Conservation (phyloP, 129 eudicot genomes). For the Centrapalus pauciflorus region DNA sequence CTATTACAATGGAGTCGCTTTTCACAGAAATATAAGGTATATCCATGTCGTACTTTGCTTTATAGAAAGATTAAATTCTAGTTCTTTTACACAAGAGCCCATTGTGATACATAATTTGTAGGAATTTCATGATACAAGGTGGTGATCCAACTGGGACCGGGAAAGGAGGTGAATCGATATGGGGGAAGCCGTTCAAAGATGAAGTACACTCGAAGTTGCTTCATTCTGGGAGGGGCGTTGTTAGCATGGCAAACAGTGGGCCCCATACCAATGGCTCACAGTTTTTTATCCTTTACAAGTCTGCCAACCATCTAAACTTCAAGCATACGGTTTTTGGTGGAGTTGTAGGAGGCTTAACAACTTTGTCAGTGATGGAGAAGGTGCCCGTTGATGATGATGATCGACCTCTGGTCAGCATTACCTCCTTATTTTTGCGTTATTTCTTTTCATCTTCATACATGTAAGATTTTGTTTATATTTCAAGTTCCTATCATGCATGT, state of each 20-base stretch:
- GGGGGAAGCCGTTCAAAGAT: slow-evolving; percentile 93
- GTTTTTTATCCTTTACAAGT: slow-evolving; percentile 89
- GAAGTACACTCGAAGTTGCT: slow-evolving; percentile 91
- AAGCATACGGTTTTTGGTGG: slow-evolving; percentile 96
- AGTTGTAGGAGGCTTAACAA: slow-evolving; percentile 92
- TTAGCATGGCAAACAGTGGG: slow-evolving; percentile 99
- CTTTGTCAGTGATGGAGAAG: slow-evolving; percentile 85
- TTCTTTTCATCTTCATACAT: not conserved
- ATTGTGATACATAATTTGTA: slow-evolving; percentile 21
- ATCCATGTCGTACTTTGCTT: not conserved
- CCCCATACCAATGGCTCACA: slow-evolving; percentile 97
- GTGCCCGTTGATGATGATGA: slow-evolving; percentile 94
- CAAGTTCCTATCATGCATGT: not conserved
- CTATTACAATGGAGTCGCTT: slow-evolving; percentile 80
- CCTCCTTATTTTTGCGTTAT: not conserved
- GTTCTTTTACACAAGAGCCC: not conserved
- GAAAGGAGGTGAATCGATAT: slow-evolving; percentile 93
- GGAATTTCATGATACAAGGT: slow-evolving; percentile 99
- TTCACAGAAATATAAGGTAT: slow-evolving; percentile 93
- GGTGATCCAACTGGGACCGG: slow-evolving; percentile 99
- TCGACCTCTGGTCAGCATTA: slow-evolving; percentile 73
- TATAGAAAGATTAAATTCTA: not conserved
- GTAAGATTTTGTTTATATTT: not conserved
- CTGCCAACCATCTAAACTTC: slow-evolving; percentile 86
- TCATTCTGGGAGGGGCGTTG: slow-evolving; percentile 96